phyloP scores from a whole-genome alignment of 768 basidiomycete species.

The Lactarius hatsudake region DNA sequence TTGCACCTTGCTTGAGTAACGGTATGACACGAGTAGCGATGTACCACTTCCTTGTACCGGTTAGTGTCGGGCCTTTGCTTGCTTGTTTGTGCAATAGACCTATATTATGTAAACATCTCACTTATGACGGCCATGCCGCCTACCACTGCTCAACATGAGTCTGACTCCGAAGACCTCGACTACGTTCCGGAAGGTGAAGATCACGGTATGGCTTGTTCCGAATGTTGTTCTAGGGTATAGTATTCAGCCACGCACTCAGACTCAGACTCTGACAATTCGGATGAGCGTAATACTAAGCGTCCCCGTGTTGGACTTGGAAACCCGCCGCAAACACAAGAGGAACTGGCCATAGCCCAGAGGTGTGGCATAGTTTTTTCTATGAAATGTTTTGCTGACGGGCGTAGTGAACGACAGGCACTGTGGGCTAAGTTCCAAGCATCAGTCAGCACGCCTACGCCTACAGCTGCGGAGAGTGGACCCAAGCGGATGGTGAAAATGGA shows the following conservation, averaged over 20 bases:
- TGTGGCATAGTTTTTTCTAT: constrained; percentile 4
- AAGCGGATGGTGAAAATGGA: constrained; percentile 60
- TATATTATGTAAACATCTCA: constrained; percentile 21
- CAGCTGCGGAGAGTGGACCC: constrained; percentile 28
- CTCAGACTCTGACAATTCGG: constrained; percentile 41
- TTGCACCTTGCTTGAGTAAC: constrained; percentile 36
- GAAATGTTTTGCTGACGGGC: constrained; percentile 11
- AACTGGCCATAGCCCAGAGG: constrained; percentile 45
- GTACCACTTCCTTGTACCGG: not conserved
- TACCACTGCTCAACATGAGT: constrained; percentile 33
- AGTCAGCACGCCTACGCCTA: constrained; percentile 36
- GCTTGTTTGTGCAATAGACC: not conserved
- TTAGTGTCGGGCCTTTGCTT: not conserved
- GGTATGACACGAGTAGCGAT: not conserved
- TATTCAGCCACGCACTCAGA: not conserved
- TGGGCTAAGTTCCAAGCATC: constrained; percentile 73
- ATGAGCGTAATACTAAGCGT: constrained; percentile 40
- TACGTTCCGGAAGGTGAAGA: constrained; percentile 56
- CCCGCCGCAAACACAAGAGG: constrained; percentile 33
- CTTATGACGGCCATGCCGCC: constrained; percentile 13
- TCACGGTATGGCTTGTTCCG: constrained; percentile 25
- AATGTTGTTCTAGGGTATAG: not conserved
- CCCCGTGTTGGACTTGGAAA: constrained; percentile 30
- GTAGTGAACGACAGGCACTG: constrained; percentile 57
- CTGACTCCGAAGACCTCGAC: constrained; percentile 71